A percentile compares a stretch with the other conserved stretches of the same genome.
Evolutionary conservation across 192 early-diverging fungal species (phyloP).

Genomic region (Powellomyces hirtus): DNA sequence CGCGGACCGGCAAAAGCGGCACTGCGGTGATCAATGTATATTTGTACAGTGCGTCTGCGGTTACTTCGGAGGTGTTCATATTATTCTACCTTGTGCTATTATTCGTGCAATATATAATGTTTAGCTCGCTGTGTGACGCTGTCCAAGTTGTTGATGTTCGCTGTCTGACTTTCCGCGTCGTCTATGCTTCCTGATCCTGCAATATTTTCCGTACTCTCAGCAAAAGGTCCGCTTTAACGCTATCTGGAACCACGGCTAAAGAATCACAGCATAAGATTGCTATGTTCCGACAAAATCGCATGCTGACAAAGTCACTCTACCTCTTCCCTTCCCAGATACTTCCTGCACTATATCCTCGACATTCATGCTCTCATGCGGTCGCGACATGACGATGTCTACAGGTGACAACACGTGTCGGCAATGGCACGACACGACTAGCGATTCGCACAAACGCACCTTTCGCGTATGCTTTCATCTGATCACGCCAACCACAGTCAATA

Average conservation of each 20-base stretch:
- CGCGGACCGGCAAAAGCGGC: too few species aligned
- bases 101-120: too few species aligned
- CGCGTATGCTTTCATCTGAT: conserved; percentile 28
- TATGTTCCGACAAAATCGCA: not conserved
- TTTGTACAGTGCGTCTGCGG: too few species aligned
- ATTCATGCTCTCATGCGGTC: conserved; percentile 15
- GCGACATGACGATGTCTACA: conserved; percentile 7
- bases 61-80: too few species aligned
- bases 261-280: not conserved
- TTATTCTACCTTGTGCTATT: too few species aligned
- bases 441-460: conserved; percentile 25
- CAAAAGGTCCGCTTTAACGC: conserved; percentile 24
- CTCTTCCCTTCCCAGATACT: conserved; percentile 31
- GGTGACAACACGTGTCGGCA: not conserved
- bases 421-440: not conserved
- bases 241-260: conserved; percentile 28
- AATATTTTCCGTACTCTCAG: conserved; percentile 13
- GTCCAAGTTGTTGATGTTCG: too few species aligned
- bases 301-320: not conserved
- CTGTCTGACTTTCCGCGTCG: too few species aligned
- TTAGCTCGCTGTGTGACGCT: too few species aligned
- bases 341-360: conserved; percentile 33
- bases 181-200: not conserved
- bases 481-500: conserved; percentile 35
- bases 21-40: too few species aligned